Evolutionary conservation across 805 yeast genomes (phyloP).

Genomic region (Hagleromyces aurorensis): DNA sequence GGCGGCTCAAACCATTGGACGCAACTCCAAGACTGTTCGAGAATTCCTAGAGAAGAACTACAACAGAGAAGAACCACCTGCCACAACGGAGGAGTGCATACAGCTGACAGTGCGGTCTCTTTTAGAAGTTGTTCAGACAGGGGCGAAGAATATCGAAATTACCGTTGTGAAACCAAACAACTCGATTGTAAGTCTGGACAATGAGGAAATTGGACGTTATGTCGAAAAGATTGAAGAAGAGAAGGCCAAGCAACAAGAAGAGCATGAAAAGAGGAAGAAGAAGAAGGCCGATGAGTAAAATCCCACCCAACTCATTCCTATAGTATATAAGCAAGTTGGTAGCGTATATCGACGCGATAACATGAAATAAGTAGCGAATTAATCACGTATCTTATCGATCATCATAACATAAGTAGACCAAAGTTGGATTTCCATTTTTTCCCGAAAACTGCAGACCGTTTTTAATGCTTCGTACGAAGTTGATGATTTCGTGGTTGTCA

Average conservation of each 20-base stretch:
- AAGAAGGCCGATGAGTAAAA: too few species aligned
- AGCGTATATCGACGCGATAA: too few species aligned
- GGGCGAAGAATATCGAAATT: slow-evolving; percentile 92
- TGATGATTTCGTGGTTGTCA: too few species aligned
- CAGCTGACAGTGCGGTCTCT: slow-evolving; percentile 78
- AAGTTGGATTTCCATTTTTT: too few species aligned
- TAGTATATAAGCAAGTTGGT: slow-evolving; percentile 1
- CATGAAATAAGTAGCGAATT: too few species aligned
- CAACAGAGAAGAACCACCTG: slow-evolving; percentile 43
- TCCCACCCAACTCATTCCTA: not conserved
- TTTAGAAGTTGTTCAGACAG: slow-evolving; percentile 95
- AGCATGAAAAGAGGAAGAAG: slow-evolving; percentile 46
- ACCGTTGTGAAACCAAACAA: slow-evolving; percentile 72
- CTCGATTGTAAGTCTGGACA: slow-evolving; percentile 48
- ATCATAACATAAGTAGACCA: too few species aligned
- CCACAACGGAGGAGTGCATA: slow-evolving; percentile 59
- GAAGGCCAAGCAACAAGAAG: slow-evolving; percentile 71
- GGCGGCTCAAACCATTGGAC: slow-evolving; percentile 96
- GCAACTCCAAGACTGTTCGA: slow-evolving; percentile 89
- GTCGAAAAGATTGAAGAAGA: slow-evolving; percentile 84
- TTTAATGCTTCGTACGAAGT: too few species aligned
- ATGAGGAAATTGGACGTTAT: slow-evolving; percentile 63
- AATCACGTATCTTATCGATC: too few species aligned
- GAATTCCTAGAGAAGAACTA: slow-evolving; percentile 91
- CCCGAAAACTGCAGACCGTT: too few species aligned